phyloP scores from a whole-genome alignment of 2,329 filamentous ascomycete genomes.

The Cercospora citrullina region DNA sequence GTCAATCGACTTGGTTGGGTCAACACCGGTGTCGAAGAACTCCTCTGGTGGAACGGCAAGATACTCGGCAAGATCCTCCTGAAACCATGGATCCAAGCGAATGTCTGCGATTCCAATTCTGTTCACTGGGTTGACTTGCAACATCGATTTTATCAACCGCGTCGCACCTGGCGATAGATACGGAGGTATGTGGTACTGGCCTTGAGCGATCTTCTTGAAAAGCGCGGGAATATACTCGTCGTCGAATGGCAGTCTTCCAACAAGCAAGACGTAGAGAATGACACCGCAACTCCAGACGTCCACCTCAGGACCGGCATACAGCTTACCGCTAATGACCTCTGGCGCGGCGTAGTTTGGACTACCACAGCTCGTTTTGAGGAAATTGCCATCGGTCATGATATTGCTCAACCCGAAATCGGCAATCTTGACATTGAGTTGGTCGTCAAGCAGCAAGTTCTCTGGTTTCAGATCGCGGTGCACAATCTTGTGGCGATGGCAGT shows the following conservation, averaged over 20 bases:
- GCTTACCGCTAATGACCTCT: constrained; percentile 95
- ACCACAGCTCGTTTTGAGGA: constrained; percentile 96
- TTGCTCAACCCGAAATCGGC: constrained; percentile 98
- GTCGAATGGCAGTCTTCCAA: constrained; percentile 81
- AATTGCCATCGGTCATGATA: constrained; percentile 99
- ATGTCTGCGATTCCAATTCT: constrained; percentile 94
- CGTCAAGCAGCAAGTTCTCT: constrained; percentile 92
- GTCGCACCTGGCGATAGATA: constrained; percentile 87
- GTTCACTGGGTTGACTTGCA: constrained; percentile 92
- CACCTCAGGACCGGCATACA: constrained; percentile 95
- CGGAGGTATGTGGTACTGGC: constrained; percentile 86
- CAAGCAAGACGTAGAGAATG: constrained; percentile 65
- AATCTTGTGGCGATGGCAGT: constrained; percentile 98
- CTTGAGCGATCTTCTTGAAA: constrained; percentile 96
- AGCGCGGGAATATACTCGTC: constrained; percentile 97
- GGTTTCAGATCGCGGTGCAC: constrained; percentile 97
- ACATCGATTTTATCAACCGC: constrained; percentile 83
- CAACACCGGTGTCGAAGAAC: constrained; percentile 89
- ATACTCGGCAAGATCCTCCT: constrained; percentile 81
- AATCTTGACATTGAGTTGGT: constrained; percentile 97
- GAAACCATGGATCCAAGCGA: constrained; percentile 90
- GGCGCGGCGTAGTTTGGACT: constrained; percentile 98
- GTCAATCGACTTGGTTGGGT: constrained; percentile 87
- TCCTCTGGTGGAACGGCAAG: constrained; percentile 85
- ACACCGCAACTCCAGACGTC: constrained; percentile 91